Evolutionary conservation across 2,329 filamentous ascomycete species (phyloP), one percentile per base, ranked within the genome.

Genomic region (Penicillium polonicum): DNA sequence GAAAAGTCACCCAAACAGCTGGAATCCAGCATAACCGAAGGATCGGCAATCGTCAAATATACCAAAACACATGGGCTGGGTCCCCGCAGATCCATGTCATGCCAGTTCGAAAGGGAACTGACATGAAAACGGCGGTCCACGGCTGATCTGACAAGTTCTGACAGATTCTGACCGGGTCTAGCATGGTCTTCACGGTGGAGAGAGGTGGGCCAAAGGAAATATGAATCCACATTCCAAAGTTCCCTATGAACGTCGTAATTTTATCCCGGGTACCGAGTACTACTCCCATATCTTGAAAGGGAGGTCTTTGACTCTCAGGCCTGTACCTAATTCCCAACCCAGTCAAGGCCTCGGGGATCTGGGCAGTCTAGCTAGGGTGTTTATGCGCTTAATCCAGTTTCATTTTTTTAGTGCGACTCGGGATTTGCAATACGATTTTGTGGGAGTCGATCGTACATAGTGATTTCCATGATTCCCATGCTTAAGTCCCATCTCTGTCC

Each of bases 11-110:
- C 51, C 54, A 60, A 57, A 57, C 48, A 53, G 56, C 67, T 67
- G 57, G 48, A 59, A 59, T 42, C 48, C 41, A 52, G 49, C 31
- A 61, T 52, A 65, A 50, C 59, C 59, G 58, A 66, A 62, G 44
- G 68, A 69, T 70, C 68, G 61, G 67, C 67, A 65, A 61, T 65
- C 62, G 58, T 64, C 60, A 66, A 66, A 25, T 25, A 25, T 33
- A 25, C 65, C 55, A 69, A 69, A 68, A 50, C 52, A 55, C 45
- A 57, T 55, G 55, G 58, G 39, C 49, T 56, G 43, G 55, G 52
- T 52, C 55, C 57, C 58, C 52, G 56, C 55, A 55, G 55, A 59
- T 65, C 61, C 51, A 53, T 51, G 49, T 42, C 38, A 19, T 44
- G 25, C 25, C 39, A 38, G 46, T 45, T 23, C 10, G 33, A 55